Conservation (phyloP, 352 stramenopile species). For the Globisporangium nunn region DNA sequence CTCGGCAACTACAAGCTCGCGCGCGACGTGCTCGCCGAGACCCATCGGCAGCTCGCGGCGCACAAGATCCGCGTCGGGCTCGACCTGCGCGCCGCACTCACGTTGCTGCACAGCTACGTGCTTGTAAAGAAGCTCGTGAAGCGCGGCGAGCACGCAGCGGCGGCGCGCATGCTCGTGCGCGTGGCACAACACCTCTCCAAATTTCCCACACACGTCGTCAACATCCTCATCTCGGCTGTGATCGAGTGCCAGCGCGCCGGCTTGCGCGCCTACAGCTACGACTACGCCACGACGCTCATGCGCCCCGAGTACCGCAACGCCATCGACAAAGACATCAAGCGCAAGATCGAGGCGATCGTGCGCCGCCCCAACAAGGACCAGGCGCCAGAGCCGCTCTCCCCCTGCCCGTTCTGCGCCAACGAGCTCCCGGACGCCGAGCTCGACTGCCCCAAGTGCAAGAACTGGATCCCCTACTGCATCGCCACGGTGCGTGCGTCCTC, state of each 20-base stretch:
- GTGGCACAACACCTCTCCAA: constrained; percentile 90
- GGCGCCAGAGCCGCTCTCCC: constrained; percentile 46
- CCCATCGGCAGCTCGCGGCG: constrained; percentile 77
- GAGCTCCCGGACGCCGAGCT: constrained; percentile 83
- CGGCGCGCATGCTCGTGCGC: constrained; percentile 86
- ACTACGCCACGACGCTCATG: constrained; percentile 91
- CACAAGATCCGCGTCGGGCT: constrained; percentile 86
- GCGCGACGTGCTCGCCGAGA: constrained; percentile 90
- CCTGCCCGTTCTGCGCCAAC: constrained; percentile 80
- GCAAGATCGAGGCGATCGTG: constrained; percentile 94
- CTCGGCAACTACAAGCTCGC: constrained; percentile 91
- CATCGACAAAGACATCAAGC: constrained; percentile 88
- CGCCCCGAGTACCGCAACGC: constrained; percentile 81
- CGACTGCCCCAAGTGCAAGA: constrained; percentile 89
- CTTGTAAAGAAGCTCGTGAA: constrained; percentile 92
- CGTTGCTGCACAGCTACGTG: constrained; percentile 92
- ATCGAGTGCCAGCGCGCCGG: constrained; percentile 92
- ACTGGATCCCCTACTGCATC: constrained; percentile 90
- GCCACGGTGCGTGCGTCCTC: constrained; percentile 55
- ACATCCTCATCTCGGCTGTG: constrained; percentile 91
- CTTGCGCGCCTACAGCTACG: constrained; percentile 86
- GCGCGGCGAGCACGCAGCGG: constrained; percentile 75
- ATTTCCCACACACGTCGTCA: constrained; percentile 87
- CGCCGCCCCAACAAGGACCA: constrained; percentile 89
- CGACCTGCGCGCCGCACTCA: constrained; percentile 77